Base-by-base conservation (phyloP, 2,329 filamentous ascomycete genomes). In the Ceratocystis destructans region DNA sequence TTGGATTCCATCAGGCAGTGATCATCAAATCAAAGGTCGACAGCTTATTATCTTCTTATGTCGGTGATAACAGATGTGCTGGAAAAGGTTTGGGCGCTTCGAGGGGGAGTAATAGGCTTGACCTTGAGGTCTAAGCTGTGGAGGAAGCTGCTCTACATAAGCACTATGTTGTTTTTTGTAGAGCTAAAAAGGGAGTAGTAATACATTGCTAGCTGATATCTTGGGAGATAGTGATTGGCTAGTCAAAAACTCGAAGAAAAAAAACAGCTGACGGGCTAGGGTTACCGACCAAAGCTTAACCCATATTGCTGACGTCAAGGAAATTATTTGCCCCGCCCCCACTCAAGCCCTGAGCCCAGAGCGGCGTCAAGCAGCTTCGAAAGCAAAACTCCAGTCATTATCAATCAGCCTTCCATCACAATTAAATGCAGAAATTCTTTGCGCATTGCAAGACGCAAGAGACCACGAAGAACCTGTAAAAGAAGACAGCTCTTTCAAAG, bases 261-360 rank as follows among this genome's bases (percentile, higher is more conserved):
- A 5, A 28, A 5, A 5, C 31, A 28, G 28, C 7, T 2, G 12
- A 7, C 7, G 3, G n/a, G 1, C 28, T 57, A 57, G 53, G 53
- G 53, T 57, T 57, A 57, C 1, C 3, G 5, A 3, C 3, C 2
- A 28, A 12, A 28, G 15, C 4, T 2, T 28, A 57, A 57, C 53
- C 53, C 53, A 33, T 17, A 31, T 25, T 31, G 53, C 53, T 57
- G 53, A 57, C 53, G 53, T 57, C 53, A 57, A 25, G 53, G 53
- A 57, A 57, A n/a, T 8, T 12, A 33, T 57, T 57, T 57, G 53
- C 53, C 53, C 53, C 53, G 25, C 53, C 53, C 53, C 53, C 53
- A 57, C 53, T 17, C 31, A 57, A 57, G 53, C 53, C 53, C 25
- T 57, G 53, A 28, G 31, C 25, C 53, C 20, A 57, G 31, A 31